Percentiles rank a stretch among this genome's conserved stretches.
Evolutionary conservation across 352 stramenopile genomes (phyloP).

Genomic region (Paralagenidium karlingii): DNA sequence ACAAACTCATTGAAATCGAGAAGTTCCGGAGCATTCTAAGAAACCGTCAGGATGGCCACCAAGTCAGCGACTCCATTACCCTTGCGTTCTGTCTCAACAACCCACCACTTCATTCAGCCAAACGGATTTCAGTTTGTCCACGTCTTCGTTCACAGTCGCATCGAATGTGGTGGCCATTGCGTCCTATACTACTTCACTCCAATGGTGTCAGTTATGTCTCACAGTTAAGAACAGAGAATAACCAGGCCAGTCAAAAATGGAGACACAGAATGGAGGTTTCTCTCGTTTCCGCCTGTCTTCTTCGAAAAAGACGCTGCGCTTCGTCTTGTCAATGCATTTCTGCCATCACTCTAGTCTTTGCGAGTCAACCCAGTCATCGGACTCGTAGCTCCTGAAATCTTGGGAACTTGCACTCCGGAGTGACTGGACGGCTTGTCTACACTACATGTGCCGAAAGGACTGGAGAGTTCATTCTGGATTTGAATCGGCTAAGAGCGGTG

Average conservation of each 20-base stretch:
- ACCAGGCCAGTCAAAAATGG: not conserved
- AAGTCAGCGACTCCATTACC: not conserved
- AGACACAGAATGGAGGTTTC: not conserved
- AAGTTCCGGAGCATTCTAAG: slow-evolving; percentile 66
- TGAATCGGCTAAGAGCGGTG: too few species aligned
- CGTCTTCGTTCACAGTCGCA: slow-evolving; percentile 67
- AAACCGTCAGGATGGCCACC: not conserved
- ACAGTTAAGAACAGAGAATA: slow-evolving; percentile 7
- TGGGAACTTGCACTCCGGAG: too few species aligned
- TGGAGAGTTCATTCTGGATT: too few species aligned
- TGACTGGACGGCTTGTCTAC: too few species aligned
- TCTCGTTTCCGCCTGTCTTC: not conserved
- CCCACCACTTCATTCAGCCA: slow-evolving; percentile 80
- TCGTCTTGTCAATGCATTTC: too few species aligned
- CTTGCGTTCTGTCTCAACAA: not conserved
- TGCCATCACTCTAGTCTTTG: too few species aligned
- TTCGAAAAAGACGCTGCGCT: not conserved
- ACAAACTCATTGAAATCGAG: slow-evolving; percentile 67
- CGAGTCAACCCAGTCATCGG: too few species aligned
- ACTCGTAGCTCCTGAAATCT: too few species aligned
- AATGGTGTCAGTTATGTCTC: slow-evolving; percentile 3
- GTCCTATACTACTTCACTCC: slow-evolving; percentile 4
- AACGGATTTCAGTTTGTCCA: slow-evolving; percentile 44
- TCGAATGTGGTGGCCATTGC: slow-evolving; percentile 25
- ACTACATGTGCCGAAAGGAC: too few species aligned